phyloP scores from a whole-genome alignment of 805 yeast genomes.

The Hanseniaspora lachancei region DNA sequence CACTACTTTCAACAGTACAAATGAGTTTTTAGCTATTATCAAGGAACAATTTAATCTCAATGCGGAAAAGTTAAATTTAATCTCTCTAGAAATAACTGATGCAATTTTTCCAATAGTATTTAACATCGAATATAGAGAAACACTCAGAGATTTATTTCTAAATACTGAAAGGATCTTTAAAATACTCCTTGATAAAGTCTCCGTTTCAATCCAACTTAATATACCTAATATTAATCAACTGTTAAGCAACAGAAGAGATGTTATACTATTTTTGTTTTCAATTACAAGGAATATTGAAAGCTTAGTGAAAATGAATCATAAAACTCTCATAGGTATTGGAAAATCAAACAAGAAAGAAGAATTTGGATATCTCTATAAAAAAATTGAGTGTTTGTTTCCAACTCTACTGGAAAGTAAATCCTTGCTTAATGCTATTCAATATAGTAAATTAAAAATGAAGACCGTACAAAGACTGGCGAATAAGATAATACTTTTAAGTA shows the following conservation, averaged over 20 bases:
- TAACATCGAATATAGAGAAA: background rate
- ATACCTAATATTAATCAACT: background rate
- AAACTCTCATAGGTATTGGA: background rate
- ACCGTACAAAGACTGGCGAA: slow-evolving; percentile 71
- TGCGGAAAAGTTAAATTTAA: background rate
- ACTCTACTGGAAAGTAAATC: background rate
- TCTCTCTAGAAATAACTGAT: background rate
- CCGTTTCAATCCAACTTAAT: background rate
- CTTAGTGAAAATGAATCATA: slow-evolving; percentile 4
- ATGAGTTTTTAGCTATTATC: background rate
- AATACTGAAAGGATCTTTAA: background rate
- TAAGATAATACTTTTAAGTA: slow-evolving; percentile 66
- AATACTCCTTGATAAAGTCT: background rate
- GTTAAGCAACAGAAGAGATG: background rate
- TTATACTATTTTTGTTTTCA: background rate
- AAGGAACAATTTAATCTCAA: background rate
- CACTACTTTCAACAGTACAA: background rate
- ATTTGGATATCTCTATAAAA: background rate
- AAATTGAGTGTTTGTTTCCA: slow-evolving; percentile 2
- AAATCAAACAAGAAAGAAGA: background rate
- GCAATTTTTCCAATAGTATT: background rate
- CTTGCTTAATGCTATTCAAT: background rate
- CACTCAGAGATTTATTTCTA: background rate
- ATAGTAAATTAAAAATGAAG: slow-evolving; percentile 29
- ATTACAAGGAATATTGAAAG: background rate